A percentile compares a stretch with the other conserved stretches of the same genome.
phyloP scores from a whole-genome alignment of 2,329 filamentous ascomycete species.

The Claviceps sp. region DNA sequence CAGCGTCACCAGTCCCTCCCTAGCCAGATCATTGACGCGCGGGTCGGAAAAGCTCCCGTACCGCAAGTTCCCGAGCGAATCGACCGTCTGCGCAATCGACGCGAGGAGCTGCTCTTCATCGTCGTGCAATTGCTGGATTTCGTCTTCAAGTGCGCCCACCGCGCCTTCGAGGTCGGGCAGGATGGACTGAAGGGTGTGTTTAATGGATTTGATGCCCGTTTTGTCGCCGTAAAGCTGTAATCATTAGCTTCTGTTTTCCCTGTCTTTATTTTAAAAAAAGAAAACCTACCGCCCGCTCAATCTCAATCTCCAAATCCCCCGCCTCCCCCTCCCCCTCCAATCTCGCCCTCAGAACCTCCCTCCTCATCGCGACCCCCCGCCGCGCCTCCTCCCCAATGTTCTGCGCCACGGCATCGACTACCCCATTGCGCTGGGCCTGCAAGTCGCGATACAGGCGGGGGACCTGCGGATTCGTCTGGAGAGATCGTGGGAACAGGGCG shows the following conservation, averaged over 20 bases:
- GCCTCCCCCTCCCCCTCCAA: constrained; percentile 37
- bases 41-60: constrained; percentile 62
- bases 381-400: constrained; percentile 54
- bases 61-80: constrained; percentile 66
- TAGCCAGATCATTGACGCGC: constrained; percentile 49
- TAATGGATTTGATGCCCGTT: constrained; percentile 30
- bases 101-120: constrained; percentile 48
- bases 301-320: constrained; percentile 48
- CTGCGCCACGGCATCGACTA: constrained; percentile 52
- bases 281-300: constrained; percentile 40
- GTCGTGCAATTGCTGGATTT: constrained; percentile 51
- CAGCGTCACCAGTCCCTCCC: constrained; percentile 44
- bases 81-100: constrained; percentile 52
- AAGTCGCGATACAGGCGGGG: constrained; percentile 66
- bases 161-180: constrained; percentile 58
- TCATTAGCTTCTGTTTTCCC: neutral
- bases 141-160: constrained; percentile 48
- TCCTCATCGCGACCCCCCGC: constrained; percentile 43
- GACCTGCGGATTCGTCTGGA: constrained; percentile 53
- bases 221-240: constrained; percentile 43
- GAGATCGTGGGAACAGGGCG: constrained; percentile 56
- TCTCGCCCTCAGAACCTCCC: constrained; percentile 40
- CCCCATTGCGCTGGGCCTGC: constrained; percentile 55
- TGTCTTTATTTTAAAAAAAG: neutral
- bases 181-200: constrained; percentile 51